Evolutionary conservation across 225 moss, liverwort and hornwort genomes (phyloP).

Genomic region (Pleurozium schreberi): DNA sequence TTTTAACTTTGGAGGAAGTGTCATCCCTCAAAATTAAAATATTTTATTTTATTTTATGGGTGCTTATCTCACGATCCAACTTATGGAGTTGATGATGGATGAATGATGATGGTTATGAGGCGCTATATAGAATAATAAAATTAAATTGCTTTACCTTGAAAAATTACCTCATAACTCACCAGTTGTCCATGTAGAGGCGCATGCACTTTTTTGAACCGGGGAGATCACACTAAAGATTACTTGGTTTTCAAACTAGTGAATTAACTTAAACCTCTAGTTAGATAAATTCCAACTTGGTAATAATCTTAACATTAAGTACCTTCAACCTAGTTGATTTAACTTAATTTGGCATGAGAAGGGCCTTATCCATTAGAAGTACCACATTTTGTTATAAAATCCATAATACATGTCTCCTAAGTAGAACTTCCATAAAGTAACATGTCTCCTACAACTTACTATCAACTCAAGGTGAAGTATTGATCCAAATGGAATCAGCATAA

Average conservation of each 20-base stretch:
- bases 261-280: neutral
- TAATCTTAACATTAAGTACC: neutral
- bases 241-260: neutral
- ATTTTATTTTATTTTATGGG: too few relatives aligned
- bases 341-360: neutral
- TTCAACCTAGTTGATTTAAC: neutral
- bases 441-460: neutral
- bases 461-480: neutral
- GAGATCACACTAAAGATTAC: neutral
- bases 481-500: neutral
- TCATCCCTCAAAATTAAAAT: too few relatives aligned
- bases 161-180: too few relatives aligned
- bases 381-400: neutral
- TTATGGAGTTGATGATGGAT: too few relatives aligned
- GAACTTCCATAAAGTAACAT: neutral
- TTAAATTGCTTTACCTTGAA: too few relatives aligned
- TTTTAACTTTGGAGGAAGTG: too few relatives aligned
- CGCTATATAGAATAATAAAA: too few relatives aligned
- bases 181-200: too few relatives aligned
- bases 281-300: neutral
- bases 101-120: too few relatives aligned
- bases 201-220: too few relatives aligned
- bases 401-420: neutral
- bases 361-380: neutral
- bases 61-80: too few relatives aligned